Evolutionary conservation across 805 yeast genomes (phyloP), one percentile per base, ranked within the genome.

Genomic region (Barnettozyma pratensis): DNA sequence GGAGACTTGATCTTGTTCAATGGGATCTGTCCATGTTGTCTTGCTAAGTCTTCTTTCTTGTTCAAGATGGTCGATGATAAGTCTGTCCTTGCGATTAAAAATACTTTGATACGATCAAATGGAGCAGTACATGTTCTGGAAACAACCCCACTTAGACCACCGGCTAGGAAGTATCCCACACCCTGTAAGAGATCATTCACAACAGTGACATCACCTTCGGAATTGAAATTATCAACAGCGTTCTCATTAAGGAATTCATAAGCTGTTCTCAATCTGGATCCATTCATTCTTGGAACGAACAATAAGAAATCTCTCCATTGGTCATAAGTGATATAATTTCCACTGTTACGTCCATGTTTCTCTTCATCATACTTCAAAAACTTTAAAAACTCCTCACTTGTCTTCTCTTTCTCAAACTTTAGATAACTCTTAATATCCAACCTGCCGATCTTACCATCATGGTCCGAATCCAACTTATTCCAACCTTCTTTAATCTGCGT

Each of bases 111-210:
- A 63, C 99, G 78, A 66, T 94, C 99, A 54, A 94, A 87, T 9
- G 99, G 99, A 0, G 98, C 99, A 0, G 99, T 94, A 58, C 94
- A 85, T 0, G 98, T 90, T 68, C 99, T 81, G 11, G 97, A 89
- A 4, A 94, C 85, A 2, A 92, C 99, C 2, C 99, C 99, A 2
- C 97, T 87, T 25, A 91, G 66, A 0, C 99, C 99, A 37, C 99
- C 99, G 2, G 97, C 96, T 34, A 91, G 68, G 61, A 94, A 94
- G 66, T 81, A 94, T 1, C 97, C 97, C 52, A 89, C 76, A 32
- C 97, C 96, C 61, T 85, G 81, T 44, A 87, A 68, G 46, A 87
- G 76, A 54, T 88, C 96, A 62, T 81, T 82, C 39, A 85, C 83
- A 36, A 92, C 74, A 0, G 95, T 84, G 52, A 91, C 89, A 67